phyloP scores from a whole-genome alignment of 2,329 filamentous ascomycete species.

The Fusarium subglutinans region DNA sequence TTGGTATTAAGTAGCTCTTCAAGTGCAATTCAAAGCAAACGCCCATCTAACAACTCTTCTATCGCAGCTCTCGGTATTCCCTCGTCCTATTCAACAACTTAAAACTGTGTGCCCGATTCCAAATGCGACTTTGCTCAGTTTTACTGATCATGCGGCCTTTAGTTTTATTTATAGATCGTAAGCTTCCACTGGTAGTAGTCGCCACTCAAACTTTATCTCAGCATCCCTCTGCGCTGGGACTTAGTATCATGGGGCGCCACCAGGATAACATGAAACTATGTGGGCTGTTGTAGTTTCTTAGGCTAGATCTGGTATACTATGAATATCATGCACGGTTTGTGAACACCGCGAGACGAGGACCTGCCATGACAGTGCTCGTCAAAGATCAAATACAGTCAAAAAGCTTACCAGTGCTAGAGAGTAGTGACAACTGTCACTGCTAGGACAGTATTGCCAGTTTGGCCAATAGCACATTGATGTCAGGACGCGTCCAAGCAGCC shows the following conservation, averaged over 20 bases:
- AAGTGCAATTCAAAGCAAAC: not conserved
- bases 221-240: too few species aligned
- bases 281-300: accelerated
- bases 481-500: too few species aligned
- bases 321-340: too few species aligned
- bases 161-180: accelerated
- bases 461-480: not conserved
- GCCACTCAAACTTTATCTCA: too few species aligned
- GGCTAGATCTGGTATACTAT: too few species aligned
- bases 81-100: not conserved
- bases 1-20: not conserved
- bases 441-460: accelerated
- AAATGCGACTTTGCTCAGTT: accelerated
- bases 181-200: too few species aligned
- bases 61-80: accelerated
- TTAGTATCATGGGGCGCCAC: accelerated
- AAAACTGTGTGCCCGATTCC: accelerated
- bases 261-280: too few species aligned
- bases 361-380: too few species aligned
- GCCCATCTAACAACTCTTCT: not conserved
- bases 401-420: too few species aligned
- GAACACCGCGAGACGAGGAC: too few species aligned
- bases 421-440: not conserved
- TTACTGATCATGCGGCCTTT: accelerated
- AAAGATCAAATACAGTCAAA: accelerated